Conservation (phyloP, 2,329 filamentous ascomycete species). For the Cercospora sojina region DNA sequence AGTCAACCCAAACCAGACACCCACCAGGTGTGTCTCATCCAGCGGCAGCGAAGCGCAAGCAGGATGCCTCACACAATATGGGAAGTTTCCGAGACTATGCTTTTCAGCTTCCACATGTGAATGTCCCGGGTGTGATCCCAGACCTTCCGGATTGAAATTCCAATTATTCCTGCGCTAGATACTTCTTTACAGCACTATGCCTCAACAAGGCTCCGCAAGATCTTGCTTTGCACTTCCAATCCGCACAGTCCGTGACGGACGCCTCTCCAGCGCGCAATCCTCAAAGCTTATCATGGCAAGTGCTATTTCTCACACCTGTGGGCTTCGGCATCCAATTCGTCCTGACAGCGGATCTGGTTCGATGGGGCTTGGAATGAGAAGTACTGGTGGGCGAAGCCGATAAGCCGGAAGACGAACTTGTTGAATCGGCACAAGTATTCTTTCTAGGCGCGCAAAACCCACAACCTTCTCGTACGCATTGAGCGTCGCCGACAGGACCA, state of each 20-base stretch:
- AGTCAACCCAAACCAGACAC: not conserved
- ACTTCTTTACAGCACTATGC: not conserved
- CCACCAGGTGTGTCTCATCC: not conserved
- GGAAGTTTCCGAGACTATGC: not conserved
- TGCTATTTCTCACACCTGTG: not conserved
- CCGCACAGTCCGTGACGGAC: not conserved
- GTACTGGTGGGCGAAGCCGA: not conserved
- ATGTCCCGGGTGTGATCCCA: not conserved
- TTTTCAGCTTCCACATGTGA: not conserved
- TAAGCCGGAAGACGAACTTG: not conserved
- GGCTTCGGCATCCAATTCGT: not conserved
- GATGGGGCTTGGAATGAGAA: not conserved
- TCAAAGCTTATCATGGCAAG: constrained; percentile 1
- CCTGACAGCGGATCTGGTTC: not conserved
- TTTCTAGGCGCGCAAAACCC: not conserved
- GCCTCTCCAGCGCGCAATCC: not conserved
- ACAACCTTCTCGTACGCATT: constrained; percentile 2
- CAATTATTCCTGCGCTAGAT: not conserved
- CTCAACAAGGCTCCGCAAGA: not conserved
- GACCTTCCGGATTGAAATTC: not conserved
- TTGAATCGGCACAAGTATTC: not conserved
- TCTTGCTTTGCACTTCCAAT: not conserved
- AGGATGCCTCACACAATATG: not conserved
- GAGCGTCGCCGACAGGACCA: not conserved
- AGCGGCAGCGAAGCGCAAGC: not conserved